phyloP scores from a whole-genome alignment of 306 rosid genomes.

The Rosa rugosa region DNA sequence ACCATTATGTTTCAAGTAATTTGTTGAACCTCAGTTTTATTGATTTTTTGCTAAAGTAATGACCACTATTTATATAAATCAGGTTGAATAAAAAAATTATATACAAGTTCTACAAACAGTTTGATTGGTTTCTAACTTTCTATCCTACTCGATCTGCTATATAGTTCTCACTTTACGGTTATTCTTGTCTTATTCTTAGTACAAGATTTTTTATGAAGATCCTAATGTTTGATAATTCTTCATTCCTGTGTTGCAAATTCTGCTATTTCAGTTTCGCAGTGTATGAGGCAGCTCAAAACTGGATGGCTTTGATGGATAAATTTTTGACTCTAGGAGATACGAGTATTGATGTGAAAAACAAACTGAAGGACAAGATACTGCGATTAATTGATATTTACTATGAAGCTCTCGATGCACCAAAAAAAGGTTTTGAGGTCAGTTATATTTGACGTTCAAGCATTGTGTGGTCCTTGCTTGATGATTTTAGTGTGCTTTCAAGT shows the following conservation, averaged over 20 bases:
- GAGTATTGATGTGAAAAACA: slow-evolving; percentile 28
- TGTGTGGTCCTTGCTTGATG: not conserved
- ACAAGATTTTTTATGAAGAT: not conserved
- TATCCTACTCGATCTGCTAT: not conserved
- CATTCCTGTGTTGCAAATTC: not conserved
- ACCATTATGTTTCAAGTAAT: no score
- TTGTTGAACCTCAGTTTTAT: no score
- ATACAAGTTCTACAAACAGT: not conserved
- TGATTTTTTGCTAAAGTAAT: no score
- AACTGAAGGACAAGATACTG: slow-evolving; percentile 42
- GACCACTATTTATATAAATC: no score
- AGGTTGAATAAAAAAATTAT: no score
- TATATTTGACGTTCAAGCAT: not conserved
- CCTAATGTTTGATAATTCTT: no score
- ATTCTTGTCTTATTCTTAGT: not conserved
- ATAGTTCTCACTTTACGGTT: not conserved
- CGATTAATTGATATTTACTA: slow-evolving; percentile 59
- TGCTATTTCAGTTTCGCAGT: slow-evolving; percentile 38
- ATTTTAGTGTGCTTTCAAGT: not conserved
- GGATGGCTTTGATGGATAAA: slow-evolving; percentile 73
- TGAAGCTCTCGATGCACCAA: slow-evolving; percentile 70
- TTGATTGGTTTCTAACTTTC: not conserved
- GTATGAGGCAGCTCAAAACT: slow-evolving; percentile 58
- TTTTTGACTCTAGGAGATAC: slow-evolving; percentile 39
- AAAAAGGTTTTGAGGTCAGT: slow-evolving; percentile 69